phyloP scores from a whole-genome alignment of 139 green algal genomes.

The Astrephomene gubernaculifera region DNA sequence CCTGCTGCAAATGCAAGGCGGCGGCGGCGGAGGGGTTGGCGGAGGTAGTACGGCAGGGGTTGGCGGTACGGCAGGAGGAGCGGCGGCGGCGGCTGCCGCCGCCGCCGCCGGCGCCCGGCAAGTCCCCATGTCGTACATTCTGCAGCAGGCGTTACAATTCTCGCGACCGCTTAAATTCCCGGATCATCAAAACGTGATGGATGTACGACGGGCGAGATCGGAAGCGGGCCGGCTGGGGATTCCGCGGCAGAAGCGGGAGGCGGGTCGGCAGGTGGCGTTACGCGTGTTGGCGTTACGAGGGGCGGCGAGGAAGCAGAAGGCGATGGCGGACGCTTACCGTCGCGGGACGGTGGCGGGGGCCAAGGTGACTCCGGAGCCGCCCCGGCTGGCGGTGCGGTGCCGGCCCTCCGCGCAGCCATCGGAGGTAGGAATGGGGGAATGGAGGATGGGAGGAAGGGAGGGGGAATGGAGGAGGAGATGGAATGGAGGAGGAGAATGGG shows the following conservation, averaged over 20 bases:
- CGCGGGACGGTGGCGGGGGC: slow-evolving; percentile 54
- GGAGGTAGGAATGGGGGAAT: slow-evolving; percentile 17
- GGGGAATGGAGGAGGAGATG: no score
- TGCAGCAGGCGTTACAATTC: slow-evolving; percentile 60
- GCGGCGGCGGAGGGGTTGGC: background rate
- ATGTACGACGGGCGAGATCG: slow-evolving; percentile 35
- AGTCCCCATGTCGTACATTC: slow-evolving; percentile 17
- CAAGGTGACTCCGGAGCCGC: slow-evolving; percentile 63
- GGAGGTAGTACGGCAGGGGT: background rate
- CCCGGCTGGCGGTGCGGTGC: slow-evolving; percentile 47
- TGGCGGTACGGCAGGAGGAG: background rate
- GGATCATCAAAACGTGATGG: slow-evolving; percentile 61
- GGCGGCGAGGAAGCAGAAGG: background rate
- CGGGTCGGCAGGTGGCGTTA: slow-evolving; percentile 37
- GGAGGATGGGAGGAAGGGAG: background rate
- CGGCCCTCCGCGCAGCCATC: slow-evolving; percentile 35
- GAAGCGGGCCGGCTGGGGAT: slow-evolving; percentile 23
- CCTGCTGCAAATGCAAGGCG: slow-evolving; percentile 51
- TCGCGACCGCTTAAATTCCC: slow-evolving; percentile 61
- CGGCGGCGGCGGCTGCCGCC: background rate
- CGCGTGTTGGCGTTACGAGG: slow-evolving; percentile 17
- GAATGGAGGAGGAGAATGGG: no score
- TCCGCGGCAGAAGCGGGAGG: slow-evolving; percentile 37
- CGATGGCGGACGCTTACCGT: slow-evolving; percentile 26
- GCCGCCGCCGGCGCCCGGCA: background rate